Base-by-base conservation (phyloP, 371 early-diverging fungal genomes). In the Astathelohania contejeani region DNA sequence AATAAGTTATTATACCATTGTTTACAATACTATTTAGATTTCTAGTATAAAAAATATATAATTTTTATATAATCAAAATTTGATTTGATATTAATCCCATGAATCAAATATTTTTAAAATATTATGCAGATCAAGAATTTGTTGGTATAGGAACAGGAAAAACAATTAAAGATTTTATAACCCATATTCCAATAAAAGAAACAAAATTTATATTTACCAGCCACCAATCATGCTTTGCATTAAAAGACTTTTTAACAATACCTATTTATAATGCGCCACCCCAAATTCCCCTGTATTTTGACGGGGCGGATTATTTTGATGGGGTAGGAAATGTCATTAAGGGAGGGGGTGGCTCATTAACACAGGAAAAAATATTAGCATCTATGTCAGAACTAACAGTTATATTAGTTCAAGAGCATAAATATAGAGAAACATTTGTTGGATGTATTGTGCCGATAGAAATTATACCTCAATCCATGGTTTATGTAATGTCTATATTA, bases 231-330 rank as follows among this genome's bases (percentile, higher is more conserved):
- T n/a, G 54, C 57, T 1, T 22, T 37, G 26, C 10, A 53, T 27
- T 10, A 1, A 1, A n/a, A 61, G 16, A 47, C 22, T 1, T 7
- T 28, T 4, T 29, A n/a, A 16, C 27, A 25, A 20, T 49, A 53
- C 3, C 26, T 25, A 9, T 38, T 27, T 35, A n/a, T 37, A 1
- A 38, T 39, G 7, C 23, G n/a, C n/a, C n/a, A n/a, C n/a, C n/a
- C n/a, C n/a, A n/a, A 22, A 28, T 22, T 20, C 1, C 27, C 55
- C 14, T 72, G 16, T 72, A 72, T 58, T 56, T 72, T 49, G 73
- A 72, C 42, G 60, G 68, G 2, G 61, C 70, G 38, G 73, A 72
- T 29, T 69, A 65, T 37, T 62, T 63, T 38, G 63, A 67, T 43
- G 35, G 19, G 1, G 20, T 43, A 19, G 66, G 62, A 1, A 49